Evolutionary conservation across 2,329 filamentous ascomycete species (phyloP).

Genomic region (Colletotrichum salicis): DNA sequence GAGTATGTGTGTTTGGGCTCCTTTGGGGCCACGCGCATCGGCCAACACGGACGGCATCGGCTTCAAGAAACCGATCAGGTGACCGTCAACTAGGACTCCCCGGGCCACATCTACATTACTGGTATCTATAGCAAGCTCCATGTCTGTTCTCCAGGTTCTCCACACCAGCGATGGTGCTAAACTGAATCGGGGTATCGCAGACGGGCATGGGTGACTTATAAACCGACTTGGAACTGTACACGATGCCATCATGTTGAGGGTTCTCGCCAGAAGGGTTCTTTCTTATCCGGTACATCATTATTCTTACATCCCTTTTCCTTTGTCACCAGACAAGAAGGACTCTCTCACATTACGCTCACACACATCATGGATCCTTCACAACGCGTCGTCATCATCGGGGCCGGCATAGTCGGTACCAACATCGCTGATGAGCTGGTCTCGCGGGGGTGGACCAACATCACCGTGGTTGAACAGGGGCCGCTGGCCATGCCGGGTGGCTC

Average conservation of each 20-base stretch:
- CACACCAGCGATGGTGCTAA: constrained; percentile 1
- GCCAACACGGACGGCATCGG: constrained; percentile 28
- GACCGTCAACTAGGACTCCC: constrained; percentile 25
- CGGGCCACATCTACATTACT: background rate
- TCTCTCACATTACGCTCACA: background rate
- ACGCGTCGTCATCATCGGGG: constrained; percentile 69
- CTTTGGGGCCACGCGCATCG: constrained; percentile 21
- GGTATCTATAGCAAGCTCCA: constrained; percentile 16
- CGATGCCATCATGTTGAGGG: background rate
- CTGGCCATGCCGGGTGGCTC: constrained; percentile 72
- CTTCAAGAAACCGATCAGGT: constrained; percentile 39
- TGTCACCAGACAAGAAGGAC: background rate
- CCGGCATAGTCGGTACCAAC: constrained; percentile 73
- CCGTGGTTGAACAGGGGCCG: constrained; percentile 72
- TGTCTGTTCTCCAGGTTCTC: constrained; percentile 4
- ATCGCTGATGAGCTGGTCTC: constrained; percentile 71
- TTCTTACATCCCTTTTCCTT: background rate
- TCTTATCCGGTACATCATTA: background rate
- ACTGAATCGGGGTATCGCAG: constrained; percentile 16
- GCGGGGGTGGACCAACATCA: constrained; percentile 72
- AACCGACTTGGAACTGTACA: constrained; percentile 3
- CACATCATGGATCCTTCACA: constrained; percentile 47
- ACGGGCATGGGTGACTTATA: constrained; percentile 8
- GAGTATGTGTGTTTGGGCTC: background rate
- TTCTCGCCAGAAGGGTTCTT: background rate